Evolutionary conservation across 164 flowering plant species (phyloP).

Genomic region (Chloranthus sessilifolius): DNA sequence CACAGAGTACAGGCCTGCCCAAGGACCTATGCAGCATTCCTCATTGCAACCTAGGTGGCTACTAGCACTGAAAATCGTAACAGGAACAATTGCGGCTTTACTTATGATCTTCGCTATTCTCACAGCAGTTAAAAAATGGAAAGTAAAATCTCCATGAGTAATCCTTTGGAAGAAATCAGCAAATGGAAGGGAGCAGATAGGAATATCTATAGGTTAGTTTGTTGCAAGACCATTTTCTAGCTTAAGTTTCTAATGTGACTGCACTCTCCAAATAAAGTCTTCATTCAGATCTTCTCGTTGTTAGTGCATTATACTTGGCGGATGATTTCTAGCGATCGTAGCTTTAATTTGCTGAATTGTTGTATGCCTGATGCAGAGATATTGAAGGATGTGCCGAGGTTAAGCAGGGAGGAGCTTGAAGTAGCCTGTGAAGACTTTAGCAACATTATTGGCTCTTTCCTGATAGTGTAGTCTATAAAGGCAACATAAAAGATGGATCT

Average conservation of each 20-base stretch:
- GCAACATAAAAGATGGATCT: conserved; percentile 72
- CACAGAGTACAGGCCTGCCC: conserved; percentile 33
- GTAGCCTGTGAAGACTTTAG: conserved; percentile 98
- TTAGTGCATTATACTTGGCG: too few relatives aligned
- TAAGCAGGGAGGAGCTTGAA: conserved; percentile 87
- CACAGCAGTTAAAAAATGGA: conserved; percentile 50
- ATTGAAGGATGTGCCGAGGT: conserved; percentile 58
- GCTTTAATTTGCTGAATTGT: neutral
- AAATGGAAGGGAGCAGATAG: conserved; percentile 47
- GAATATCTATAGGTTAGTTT: conserved; percentile 65
- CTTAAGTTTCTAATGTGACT: too few relatives aligned
- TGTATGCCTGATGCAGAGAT: conserved; percentile 54
- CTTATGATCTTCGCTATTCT: conserved; percentile 44
- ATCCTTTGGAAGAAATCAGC: conserved; percentile 80
- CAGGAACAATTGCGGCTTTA: conserved; percentile 59
- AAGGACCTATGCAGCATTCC: conserved; percentile 30
- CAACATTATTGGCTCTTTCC: conserved; percentile 90
- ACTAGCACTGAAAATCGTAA: conserved; percentile 66
- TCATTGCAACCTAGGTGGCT: conserved; percentile 72
- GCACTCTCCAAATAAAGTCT: too few relatives aligned
- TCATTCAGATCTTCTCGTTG: too few relatives aligned
- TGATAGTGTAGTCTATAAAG: conserved; percentile 84
- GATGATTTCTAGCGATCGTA: too few relatives aligned
- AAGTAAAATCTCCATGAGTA: conserved; percentile 47
- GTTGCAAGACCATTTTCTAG: too few relatives aligned